Evolutionary conservation across 2,329 filamentous ascomycete genomes (phyloP).

Genomic region (Raffaelea albimanens): DNA sequence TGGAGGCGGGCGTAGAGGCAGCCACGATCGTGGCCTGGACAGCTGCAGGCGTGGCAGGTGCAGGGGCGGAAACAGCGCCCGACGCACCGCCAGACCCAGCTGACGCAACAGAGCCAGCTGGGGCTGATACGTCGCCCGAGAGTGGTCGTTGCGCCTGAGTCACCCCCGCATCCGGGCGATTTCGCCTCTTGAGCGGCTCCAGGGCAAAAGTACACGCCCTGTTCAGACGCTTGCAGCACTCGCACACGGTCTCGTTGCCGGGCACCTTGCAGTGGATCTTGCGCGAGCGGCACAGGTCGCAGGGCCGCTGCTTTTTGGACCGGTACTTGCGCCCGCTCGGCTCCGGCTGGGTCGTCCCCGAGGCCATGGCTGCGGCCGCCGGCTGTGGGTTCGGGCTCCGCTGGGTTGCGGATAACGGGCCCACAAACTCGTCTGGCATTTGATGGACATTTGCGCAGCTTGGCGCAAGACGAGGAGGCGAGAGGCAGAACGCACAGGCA

Average conservation of each 20-base stretch:
- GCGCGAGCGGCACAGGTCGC: slow-evolving; percentile 12
- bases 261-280: slow-evolving; percentile 14
- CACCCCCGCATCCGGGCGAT: background rate
- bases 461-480: no score
- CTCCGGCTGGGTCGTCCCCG: background rate
- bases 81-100: no score
- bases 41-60: no score
- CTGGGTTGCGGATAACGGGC: no score
- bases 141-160: no score
- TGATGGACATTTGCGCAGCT: no score
- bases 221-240: slow-evolving; percentile 12
- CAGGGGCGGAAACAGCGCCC: no score
- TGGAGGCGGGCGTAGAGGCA: no score
- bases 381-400: no score
- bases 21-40: no score
- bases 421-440: no score
- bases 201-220: slow-evolving; percentile 12
- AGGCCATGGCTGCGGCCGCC: background rate
- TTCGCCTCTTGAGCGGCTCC: slow-evolving; percentile 10
- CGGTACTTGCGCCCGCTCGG: slow-evolving; percentile 11
- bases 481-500: no score
- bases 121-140: background rate
- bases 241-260: slow-evolving; percentile 11
- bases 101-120: background rate
- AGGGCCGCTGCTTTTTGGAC: slow-evolving; percentile 14